Base-by-base conservation (phyloP, 2,329 filamentous ascomycete genomes). In the Plectosphaerella cucumerina region DNA sequence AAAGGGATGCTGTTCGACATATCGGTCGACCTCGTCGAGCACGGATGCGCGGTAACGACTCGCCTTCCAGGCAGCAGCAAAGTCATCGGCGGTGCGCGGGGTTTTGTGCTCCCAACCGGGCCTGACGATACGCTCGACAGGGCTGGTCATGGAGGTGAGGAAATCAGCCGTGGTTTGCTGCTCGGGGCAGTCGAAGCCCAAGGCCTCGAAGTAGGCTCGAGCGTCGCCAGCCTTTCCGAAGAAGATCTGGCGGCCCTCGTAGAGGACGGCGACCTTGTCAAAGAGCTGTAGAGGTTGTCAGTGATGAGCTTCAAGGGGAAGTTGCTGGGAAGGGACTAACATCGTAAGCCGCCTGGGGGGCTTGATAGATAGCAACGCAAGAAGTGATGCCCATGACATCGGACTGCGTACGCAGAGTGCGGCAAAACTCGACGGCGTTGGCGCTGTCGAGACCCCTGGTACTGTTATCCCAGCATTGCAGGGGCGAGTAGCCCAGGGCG, bases 41-140 rank as follows among this genome's bases (percentile, higher is more conserved):
- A 89, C 75, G 45, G 72, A 72, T 57, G 80, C 74, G 62, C 86
- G 90, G 31, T 79, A 71, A 0, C 76, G 70, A 44, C 86, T 90
- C 41, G 77, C 71, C 12, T 75, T 75, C 70, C 90, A 95, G 0
- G 84, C 82, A 5, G 74, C 73, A 43, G 73, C 81, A 53, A 93
- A 78, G 35, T 89, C 88, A 47, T 81, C 77, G 0, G 88, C 72
- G 0, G 85, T 87, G 59, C 86, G 87, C 0, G 85, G 85, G 0
- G 81, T 77, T 10, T 72, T 78, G 4, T 70, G 69, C 59, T 86
- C 78, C 50, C 71, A 76, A 11, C 81, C 82, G 10, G 72, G 66
- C 31, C 81, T 75, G 60, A 84, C 82, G 18, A 77, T 71, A 39
- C 85, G 76, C 59, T 87, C 85, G 4, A 74, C 75, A 0, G 81